Percentiles rank a stretch among this genome's conserved stretches.
Evolutionary conservation across 331 rosid genomes (phyloP).

Genomic region (Acacia pycnantha): DNA sequence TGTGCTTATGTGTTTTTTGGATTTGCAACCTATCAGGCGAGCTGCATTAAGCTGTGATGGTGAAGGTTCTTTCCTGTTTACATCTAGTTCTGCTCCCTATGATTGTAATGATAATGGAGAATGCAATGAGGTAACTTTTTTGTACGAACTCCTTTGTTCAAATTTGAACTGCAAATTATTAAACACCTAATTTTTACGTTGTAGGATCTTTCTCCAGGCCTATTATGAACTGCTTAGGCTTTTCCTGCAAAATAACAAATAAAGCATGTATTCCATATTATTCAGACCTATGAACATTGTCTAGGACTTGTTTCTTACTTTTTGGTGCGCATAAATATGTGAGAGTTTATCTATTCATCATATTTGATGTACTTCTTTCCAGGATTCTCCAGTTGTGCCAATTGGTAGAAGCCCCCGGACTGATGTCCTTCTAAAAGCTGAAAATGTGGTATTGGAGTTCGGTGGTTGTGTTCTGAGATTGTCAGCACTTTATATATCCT

Average conservation of each 20-base stretch:
- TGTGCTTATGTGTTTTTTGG: constrained; percentile 23
- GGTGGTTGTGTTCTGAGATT: constrained; percentile 87
- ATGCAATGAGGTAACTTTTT: constrained; percentile 74
- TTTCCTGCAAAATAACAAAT: background rate
- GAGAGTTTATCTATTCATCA: background rate
- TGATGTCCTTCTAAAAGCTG: constrained; percentile 77
- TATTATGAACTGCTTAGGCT: background rate
- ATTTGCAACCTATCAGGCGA: constrained; percentile 41
- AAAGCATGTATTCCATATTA: background rate
- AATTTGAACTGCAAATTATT: constrained; percentile 1
- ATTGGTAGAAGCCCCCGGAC: constrained; percentile 80
- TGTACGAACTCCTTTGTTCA: constrained; percentile 4
- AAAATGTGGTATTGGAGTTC: constrained; percentile 64
- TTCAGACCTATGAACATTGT: background rate
- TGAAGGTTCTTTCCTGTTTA: constrained; percentile 85
- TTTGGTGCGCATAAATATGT: background rate
- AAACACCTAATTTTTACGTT: background rate
- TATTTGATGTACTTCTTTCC: constrained; percentile 31
- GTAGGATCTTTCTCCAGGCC: background rate
- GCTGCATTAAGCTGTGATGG: constrained; percentile 87
- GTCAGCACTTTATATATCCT: constrained; percentile 97
- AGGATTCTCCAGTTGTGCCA: constrained; percentile 87
- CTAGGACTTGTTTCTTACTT: constrained; percentile 2
- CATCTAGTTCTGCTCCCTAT: constrained; percentile 85
- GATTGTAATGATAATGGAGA: constrained; percentile 81